A percentile compares a stretch with the other conserved stretches of the same genome.
These are phyloP conservation scores for Lavandula angustifolia DNA, from an alignment of 257 asterid genomes.

Conservation along the genomic window DNA sequence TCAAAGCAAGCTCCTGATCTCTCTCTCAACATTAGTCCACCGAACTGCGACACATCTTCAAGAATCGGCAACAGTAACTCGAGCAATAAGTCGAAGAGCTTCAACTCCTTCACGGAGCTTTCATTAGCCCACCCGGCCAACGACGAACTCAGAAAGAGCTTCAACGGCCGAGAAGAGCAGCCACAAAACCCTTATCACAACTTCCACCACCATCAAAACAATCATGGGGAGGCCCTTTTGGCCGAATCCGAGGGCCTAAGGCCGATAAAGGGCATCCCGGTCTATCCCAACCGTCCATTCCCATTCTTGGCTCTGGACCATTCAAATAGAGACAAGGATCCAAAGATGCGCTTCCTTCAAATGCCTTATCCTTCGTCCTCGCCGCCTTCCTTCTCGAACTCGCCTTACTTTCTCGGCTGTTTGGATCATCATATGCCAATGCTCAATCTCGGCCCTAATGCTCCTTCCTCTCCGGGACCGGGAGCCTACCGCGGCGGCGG, in stretches of 20 bases:
- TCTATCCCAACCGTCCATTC: constrained; percentile 60
- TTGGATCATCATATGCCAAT: constrained; percentile 49
- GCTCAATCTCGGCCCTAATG: constrained; percentile 44
- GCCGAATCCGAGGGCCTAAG: constrained; percentile 57
- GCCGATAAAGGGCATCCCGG: constrained; percentile 84
- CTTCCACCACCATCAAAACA: constrained; percentile 32
- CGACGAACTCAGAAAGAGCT: constrained; percentile 25
- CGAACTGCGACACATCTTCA: constrained; percentile 49
- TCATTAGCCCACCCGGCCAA: constrained; percentile 62
- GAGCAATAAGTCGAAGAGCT: constrained; percentile 25
- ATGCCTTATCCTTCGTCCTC: constrained; percentile 35
- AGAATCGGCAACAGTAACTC: constrained; percentile 30
- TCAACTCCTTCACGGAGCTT: constrained; percentile 57
- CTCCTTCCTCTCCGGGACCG: constrained; percentile 27
- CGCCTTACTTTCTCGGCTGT: constrained; percentile 36
- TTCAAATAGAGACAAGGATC: constrained; percentile 37
- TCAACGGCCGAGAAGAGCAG: constrained; percentile 10
- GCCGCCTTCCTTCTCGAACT: constrained; percentile 18
- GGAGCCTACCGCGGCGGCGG: constrained; percentile 27
- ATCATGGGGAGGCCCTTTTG: constrained; percentile 47
- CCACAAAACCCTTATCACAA: constrained; percentile 53
- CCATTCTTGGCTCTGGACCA: constrained; percentile 53
- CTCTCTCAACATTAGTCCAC: constrained; percentile 82
- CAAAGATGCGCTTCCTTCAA: constrained; percentile 49
- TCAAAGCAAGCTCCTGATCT: constrained; percentile 67